Evolutionary conservation across 2,329 filamentous ascomycete genomes (phyloP).

Genomic region (Triangularia verruculosa): DNA sequence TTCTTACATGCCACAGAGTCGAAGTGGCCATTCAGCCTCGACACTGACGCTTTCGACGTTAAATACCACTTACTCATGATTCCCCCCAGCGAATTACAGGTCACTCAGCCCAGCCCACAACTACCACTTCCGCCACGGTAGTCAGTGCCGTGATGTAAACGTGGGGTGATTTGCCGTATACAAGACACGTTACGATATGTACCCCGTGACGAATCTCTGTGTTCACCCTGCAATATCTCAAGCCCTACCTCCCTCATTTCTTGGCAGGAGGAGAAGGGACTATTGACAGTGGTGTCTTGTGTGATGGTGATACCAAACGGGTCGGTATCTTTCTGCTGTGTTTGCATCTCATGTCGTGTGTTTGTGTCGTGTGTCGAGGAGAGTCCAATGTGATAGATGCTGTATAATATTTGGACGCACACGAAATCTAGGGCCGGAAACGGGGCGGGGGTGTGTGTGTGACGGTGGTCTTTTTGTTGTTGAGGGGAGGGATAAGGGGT

Average conservation of each 20-base stretch:
- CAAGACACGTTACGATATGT: background rate
- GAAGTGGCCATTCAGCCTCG: background rate
- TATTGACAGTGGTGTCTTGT: background rate
- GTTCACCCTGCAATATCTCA: background rate
- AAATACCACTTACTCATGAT: no score
- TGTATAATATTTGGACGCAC: background rate
- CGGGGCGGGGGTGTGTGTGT: background rate
- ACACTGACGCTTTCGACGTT: background rate
- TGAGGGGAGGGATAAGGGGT: background rate
- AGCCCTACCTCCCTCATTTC: background rate
- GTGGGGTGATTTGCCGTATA: background rate
- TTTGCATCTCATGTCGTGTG: background rate
- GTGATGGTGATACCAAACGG: background rate
- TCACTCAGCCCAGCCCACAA: background rate
- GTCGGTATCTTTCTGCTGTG: background rate
- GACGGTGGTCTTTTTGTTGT: background rate
- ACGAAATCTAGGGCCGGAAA: background rate
- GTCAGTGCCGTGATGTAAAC: background rate
- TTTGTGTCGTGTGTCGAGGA: background rate
- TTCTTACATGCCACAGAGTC: background rate
- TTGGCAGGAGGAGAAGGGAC: background rate
- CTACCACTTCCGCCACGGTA: background rate
- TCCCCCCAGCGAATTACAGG: no score
- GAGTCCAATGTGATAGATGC: no score
- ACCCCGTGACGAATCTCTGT: background rate